Percentiles rank a stretch among this genome's conserved stretches.
These are phyloP conservation scores for Globisporangium nunn DNA, from an alignment of 352 stramenopile genomes.

Conservation along the genomic window DNA sequence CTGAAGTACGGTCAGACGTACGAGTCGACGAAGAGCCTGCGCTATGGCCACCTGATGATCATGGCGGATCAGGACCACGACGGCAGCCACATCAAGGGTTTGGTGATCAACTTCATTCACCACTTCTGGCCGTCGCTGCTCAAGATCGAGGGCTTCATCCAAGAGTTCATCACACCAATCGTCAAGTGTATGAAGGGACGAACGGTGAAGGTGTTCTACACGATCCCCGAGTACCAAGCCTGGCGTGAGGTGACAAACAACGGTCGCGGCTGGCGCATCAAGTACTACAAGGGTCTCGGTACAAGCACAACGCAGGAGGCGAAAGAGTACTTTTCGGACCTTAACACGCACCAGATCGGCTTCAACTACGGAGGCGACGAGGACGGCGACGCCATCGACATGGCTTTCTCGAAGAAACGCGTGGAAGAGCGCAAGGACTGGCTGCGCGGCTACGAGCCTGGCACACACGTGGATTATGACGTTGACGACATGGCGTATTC, in stretches of 20 bases:
- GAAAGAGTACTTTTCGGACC: conserved; percentile 96
- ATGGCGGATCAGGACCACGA: conserved; percentile 99
- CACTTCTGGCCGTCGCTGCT: conserved; percentile 98
- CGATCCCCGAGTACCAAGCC: conserved; percentile 94
- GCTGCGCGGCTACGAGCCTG: conserved; percentile 84
- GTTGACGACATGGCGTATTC: conserved; percentile 90
- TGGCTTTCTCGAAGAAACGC: conserved; percentile 96
- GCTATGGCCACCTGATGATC: conserved; percentile 98
- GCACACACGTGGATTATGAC: conserved; percentile 90
- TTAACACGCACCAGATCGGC: conserved; percentile 90
- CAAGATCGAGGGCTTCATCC: conserved; percentile 84
- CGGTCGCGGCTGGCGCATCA: conserved; percentile 93
- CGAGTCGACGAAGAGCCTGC: conserved; percentile 78
- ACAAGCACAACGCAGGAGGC: conserved; percentile 96
- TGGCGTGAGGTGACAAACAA: conserved; percentile 89
- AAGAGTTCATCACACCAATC: conserved; percentile 97
- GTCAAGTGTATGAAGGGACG: conserved; percentile 93
- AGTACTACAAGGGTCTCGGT: conserved; percentile 99
- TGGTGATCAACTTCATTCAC: conserved; percentile 98
- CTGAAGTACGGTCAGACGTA: conserved; percentile 95
- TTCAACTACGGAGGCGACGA: conserved; percentile 91
- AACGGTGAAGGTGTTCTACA: conserved; percentile 92
- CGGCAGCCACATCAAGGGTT: conserved; percentile 98
- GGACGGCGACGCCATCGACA: conserved; percentile 91
- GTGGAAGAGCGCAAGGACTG: conserved; percentile 95